A percentile compares a stretch with the other conserved stretches of the same genome.
Conservation (phyloP, 208 protist genomes). For the Novymonas esmeraldas region DNA sequence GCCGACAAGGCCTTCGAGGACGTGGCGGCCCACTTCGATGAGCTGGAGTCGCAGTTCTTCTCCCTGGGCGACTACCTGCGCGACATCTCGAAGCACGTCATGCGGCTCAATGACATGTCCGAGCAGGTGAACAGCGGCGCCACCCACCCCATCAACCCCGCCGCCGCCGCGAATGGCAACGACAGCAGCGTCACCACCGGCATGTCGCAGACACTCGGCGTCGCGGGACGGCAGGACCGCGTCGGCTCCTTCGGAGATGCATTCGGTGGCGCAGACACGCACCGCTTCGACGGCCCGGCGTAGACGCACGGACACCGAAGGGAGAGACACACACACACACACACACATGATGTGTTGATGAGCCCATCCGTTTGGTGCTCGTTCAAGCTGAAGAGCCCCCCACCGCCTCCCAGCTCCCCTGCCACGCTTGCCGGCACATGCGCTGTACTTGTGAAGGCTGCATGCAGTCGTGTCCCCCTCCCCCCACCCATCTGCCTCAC, state of each 20-base stretch:
- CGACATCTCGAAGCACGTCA: conserved; percentile 80
- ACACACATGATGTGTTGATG: neutral
- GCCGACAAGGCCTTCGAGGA: conserved; percentile 80
- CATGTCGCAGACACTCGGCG: neutral
- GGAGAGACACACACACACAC: neutral
- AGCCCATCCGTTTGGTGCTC: too few relatives aligned
- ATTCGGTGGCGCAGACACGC: neutral
- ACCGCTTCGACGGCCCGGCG: neutral
- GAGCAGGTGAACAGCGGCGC: conserved; percentile 60
- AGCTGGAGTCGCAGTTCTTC: conserved; percentile 76
- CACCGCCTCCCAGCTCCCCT: too few relatives aligned
- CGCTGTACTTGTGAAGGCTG: too few relatives aligned
- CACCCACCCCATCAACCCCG: neutral
- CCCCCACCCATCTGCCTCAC: too few relatives aligned
- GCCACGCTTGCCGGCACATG: too few relatives aligned
- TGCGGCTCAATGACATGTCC: conserved; percentile 83
- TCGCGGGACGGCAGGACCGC: neutral
- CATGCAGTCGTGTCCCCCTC: too few relatives aligned
- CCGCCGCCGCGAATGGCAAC: neutral
- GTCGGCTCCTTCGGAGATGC: neutral
- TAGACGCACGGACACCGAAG: neutral
- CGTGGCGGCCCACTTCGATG: conserved; percentile 68
- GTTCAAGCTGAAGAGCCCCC: too few relatives aligned
- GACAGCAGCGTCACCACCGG: neutral
- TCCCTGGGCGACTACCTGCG: conserved; percentile 76